These are phyloP conservation scores for Pyrenophora graminea DNA, from an alignment of 2,329 filamentous ascomycete genomes.

Conservation along the genomic window DNA sequence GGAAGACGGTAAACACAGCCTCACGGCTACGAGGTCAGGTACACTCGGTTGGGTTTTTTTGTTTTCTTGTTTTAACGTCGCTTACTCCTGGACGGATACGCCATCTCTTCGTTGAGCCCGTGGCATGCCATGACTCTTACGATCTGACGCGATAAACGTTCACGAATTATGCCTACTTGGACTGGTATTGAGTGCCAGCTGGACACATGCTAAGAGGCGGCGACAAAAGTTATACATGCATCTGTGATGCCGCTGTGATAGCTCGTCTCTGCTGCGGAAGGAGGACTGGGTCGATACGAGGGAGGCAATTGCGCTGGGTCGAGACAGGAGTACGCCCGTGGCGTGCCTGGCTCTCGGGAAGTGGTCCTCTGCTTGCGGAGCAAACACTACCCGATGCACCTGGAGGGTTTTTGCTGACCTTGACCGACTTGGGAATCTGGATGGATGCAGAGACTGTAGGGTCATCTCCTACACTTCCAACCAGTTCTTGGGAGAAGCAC, in stretches of 20 bases:
- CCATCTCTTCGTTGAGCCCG: conserved; percentile 43
- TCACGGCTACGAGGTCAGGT: conserved; percentile 50
- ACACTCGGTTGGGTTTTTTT: conserved; percentile 45
- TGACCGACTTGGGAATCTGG: conserved; percentile 17
- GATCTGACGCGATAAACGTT: conserved; percentile 40
- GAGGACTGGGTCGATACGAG: conserved; percentile 17
- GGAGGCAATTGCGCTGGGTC: conserved; percentile 18
- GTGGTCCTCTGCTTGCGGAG: conserved; percentile 47
- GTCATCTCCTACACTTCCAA: conserved; percentile 60
- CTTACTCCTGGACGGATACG: conserved; percentile 38
- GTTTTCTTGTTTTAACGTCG: conserved; percentile 49
- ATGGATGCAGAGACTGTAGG: conserved; percentile 48
- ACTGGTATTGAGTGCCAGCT: conserved; percentile 48
- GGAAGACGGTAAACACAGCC: conserved; percentile 48
- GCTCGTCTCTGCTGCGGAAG: conserved; percentile 33
- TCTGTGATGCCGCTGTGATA: conserved; percentile 46
- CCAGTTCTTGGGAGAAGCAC: conserved; percentile 49
- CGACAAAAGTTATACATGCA: conserved; percentile 47
- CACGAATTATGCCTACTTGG: conserved; percentile 30
- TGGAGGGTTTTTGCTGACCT: conserved; percentile 44
- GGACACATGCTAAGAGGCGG: conserved; percentile 44
- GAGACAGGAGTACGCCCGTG: conserved; percentile 40
- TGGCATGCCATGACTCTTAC: conserved; percentile 43
- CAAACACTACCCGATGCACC: conserved; percentile 33
- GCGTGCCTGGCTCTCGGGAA: conserved; percentile 35